A percentile compares a stretch with the other conserved stretches of the same genome.
phyloP scores from a whole-genome alignment of 2,329 filamentous ascomycete genomes.

The Chaetomium strumarium region DNA sequence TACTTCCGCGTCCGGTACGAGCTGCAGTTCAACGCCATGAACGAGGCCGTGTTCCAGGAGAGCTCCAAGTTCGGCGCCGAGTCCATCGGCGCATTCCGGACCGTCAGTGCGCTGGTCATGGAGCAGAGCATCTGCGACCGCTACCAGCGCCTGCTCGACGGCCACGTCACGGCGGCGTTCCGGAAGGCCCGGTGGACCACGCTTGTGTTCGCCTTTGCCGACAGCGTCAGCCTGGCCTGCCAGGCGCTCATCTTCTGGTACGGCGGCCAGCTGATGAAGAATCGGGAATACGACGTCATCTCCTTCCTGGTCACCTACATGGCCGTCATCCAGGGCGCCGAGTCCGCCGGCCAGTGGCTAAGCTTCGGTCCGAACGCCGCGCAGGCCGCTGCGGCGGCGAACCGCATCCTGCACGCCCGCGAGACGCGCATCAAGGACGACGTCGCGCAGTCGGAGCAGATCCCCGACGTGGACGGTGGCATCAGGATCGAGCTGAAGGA shows the following conservation, averaged over 20 bases:
- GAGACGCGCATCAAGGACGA: slow-evolving; percentile 36
- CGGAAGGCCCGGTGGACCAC: slow-evolving; percentile 57
- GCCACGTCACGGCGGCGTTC: slow-evolving; percentile 55
- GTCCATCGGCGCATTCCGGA: slow-evolving; percentile 67
- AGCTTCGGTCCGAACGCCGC: slow-evolving; percentile 61
- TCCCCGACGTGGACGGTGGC: slow-evolving; percentile 43
- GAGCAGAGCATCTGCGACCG: slow-evolving; percentile 58
- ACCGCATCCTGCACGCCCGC: slow-evolving; percentile 51
- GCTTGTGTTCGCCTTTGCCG: slow-evolving; percentile 62
- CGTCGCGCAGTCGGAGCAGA: slow-evolving; percentile 29
- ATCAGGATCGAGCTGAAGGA: slow-evolving; percentile 52
- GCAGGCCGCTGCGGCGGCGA: slow-evolving; percentile 53
- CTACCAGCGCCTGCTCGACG: slow-evolving; percentile 53
- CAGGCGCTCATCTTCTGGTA: slow-evolving; percentile 63
- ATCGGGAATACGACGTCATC: slow-evolving; percentile 40
- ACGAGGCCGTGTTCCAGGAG: slow-evolving; percentile 60
- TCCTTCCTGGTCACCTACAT: slow-evolving; percentile 57
- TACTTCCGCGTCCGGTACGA: slow-evolving; percentile 53
- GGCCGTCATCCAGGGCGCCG: slow-evolving; percentile 60
- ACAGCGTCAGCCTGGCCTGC: slow-evolving; percentile 59
- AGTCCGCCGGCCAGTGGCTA: slow-evolving; percentile 61
- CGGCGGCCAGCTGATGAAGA: slow-evolving; percentile 50
- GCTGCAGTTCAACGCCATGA: slow-evolving; percentile 63
- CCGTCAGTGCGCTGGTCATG: slow-evolving; percentile 63
- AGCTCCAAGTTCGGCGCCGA: slow-evolving; percentile 72